Evolutionary conservation across 2,329 filamentous ascomycete species (phyloP).

Genomic region (Tolypocladium capitatum): DNA sequence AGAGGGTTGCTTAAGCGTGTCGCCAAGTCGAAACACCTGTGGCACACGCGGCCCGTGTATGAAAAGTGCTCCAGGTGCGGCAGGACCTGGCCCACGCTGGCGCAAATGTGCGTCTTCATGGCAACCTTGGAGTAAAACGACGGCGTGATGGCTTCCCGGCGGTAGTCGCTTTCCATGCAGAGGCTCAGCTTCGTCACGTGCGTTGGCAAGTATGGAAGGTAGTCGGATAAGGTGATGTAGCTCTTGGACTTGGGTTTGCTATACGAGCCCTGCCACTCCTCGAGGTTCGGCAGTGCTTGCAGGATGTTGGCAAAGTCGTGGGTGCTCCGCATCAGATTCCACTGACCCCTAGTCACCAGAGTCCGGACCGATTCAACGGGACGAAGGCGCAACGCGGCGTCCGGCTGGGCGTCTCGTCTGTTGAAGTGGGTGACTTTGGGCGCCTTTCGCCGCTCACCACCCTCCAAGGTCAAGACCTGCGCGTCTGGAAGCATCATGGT

Average conservation of each 20-base stretch:
- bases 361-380: slow-evolving; percentile 45
- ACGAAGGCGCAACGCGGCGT: slow-evolving; percentile 24
- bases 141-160: slow-evolving; percentile 47
- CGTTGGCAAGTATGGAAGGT: slow-evolving; percentile 43
- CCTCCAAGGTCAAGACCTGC: slow-evolving; percentile 58
- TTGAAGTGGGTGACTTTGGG: slow-evolving; percentile 42
- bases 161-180: slow-evolving; percentile 59
- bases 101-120: slow-evolving; percentile 51
- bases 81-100: slow-evolving; percentile 44
- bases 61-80: slow-evolving; percentile 53
- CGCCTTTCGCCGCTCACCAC: slow-evolving; percentile 64
- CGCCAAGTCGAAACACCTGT: slow-evolving; percentile 50
- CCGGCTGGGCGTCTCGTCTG: slow-evolving; percentile 7
- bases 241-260: slow-evolving; percentile 63
- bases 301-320: slow-evolving; percentile 51
- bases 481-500: slow-evolving; percentile 43
- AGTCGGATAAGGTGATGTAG: slow-evolving; percentile 55
- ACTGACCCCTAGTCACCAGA: slow-evolving; percentile 60
- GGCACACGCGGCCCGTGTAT: slow-evolving; percentile 61
- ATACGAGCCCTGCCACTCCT: slow-evolving; percentile 49
- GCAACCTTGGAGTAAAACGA: slow-evolving; percentile 48
- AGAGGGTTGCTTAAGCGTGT: slow-evolving; percentile 34
- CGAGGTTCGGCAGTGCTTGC: slow-evolving; percentile 50
- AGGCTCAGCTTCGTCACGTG: slow-evolving; percentile 52
- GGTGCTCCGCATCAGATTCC: slow-evolving; percentile 57